Evolutionary conservation across 2,329 filamentous ascomycete genomes (phyloP).

Genomic region (Graphilbum sp.): DNA sequence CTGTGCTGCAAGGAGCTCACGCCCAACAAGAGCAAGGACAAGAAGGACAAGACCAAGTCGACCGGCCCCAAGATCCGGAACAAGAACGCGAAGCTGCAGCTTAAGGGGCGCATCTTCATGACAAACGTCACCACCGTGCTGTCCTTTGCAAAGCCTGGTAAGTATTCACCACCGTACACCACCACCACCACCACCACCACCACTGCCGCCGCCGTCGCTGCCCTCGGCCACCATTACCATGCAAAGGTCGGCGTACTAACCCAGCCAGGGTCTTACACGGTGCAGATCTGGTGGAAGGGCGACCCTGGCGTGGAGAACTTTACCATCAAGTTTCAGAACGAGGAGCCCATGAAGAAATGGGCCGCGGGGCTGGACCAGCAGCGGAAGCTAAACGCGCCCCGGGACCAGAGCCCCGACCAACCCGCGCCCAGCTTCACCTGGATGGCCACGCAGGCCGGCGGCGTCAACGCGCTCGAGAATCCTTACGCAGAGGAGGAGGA

Average conservation of each 20-base stretch:
- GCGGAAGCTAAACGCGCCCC: constrained; percentile 42
- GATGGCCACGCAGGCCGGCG: constrained; percentile 47
- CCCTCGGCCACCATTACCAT: no score
- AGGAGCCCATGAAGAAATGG: constrained; percentile 92
- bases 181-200: no score
- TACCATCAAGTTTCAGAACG: constrained; percentile 80
- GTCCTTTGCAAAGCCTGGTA: constrained; percentile 74
- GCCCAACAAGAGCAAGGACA: constrained; percentile 67
- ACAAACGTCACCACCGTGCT: constrained; percentile 95
- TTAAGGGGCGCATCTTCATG: constrained; percentile 98
- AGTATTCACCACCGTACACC: no score
- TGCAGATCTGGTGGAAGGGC: constrained; percentile 98
- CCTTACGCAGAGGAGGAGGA: constrained; percentile 56
- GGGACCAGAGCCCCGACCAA: constrained; percentile 29
- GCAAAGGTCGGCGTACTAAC: no score
- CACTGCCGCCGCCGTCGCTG: no score
- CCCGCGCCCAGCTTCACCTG: constrained; percentile 62
- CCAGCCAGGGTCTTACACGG: constrained; percentile 64
- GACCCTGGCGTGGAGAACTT: constrained; percentile 94
- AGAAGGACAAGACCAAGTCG: constrained; percentile 47
- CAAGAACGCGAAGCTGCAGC: constrained; percentile 67
- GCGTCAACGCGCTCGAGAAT: constrained; percentile 47
- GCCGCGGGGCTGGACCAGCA: constrained; percentile 62
- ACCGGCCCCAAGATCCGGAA: constrained; percentile 39
- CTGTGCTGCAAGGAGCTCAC: constrained; percentile 94